Conservation (phyloP, 2,329 filamentous ascomycete genomes). For the Didymellaceae sp. region DNA sequence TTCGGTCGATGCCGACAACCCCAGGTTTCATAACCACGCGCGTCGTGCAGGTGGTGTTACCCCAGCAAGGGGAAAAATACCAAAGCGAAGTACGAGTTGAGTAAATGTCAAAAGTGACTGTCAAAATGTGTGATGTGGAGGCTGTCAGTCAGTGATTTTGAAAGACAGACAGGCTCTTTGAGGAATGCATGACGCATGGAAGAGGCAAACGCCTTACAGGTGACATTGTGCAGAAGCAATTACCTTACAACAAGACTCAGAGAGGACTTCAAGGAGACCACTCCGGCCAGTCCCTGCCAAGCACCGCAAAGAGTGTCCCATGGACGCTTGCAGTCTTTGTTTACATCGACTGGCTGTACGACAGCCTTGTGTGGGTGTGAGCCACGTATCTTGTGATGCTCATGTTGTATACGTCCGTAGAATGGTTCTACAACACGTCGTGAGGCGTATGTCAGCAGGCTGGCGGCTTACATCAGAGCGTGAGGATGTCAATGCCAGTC, state of each 20-base stretch:
- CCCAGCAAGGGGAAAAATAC: not conserved
- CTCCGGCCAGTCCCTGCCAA: not conserved
- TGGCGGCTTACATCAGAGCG: not conserved
- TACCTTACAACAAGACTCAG: slow-evolving; percentile 1
- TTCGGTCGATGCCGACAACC: slow-evolving; percentile 17
- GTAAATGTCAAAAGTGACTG: not conserved
- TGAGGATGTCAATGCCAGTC: not conserved
- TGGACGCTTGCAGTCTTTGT: not conserved
- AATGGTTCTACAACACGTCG: not conserved
- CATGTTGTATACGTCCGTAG: not conserved
- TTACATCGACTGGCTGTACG: not conserved
- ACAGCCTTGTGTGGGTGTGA: not conserved
- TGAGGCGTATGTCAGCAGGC: slow-evolving; percentile 10
- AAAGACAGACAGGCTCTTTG: not conserved
- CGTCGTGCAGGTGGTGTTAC: slow-evolving; percentile 26
- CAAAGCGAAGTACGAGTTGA: not conserved
- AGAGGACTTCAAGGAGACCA: not conserved
- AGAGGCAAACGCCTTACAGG: not conserved
- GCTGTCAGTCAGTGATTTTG: not conserved
- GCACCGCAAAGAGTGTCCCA: slow-evolving; percentile 5
- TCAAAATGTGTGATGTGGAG: not conserved
- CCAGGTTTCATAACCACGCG: slow-evolving; percentile 27
- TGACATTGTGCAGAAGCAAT: slow-evolving; percentile 6
- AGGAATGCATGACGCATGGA: not conserved
- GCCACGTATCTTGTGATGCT: slow-evolving; percentile 7